Conservation (phyloP, 2,329 filamentous ascomycete species). For the Colletotrichum liaoningense region DNA sequence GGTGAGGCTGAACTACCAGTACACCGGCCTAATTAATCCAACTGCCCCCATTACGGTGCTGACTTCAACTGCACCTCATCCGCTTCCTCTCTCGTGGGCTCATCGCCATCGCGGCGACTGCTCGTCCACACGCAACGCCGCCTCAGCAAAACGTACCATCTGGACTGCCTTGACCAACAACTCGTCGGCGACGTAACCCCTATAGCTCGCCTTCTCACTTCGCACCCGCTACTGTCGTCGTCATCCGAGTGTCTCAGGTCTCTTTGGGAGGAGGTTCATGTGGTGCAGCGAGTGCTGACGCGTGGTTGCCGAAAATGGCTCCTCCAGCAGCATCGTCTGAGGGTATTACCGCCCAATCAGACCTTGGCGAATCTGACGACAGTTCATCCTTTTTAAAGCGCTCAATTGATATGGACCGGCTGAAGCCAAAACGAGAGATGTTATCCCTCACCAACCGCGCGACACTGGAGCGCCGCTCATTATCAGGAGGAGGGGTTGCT, state of each 20-base stretch:
- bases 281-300: conserved; percentile 36
- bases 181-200: background rate
- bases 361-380: conserved; percentile 35
- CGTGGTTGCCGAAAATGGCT: conserved; percentile 37
- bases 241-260: conserved; percentile 32
- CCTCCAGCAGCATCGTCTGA: conserved; percentile 37
- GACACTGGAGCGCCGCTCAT: conserved; percentile 45
- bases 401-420: conserved; percentile 18
- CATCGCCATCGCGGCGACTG: conserved; percentile 37
- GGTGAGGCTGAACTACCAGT: conserved; percentile 32
- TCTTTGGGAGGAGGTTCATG: conserved; percentile 25
- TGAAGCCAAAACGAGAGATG: conserved; percentile 1
- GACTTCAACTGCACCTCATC: conserved; percentile 29
- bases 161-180: background rate
- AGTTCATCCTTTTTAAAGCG: conserved; percentile 16
- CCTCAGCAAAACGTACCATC: background rate
- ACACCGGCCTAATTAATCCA: conserved; percentile 34
- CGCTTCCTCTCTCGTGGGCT: conserved; percentile 34
- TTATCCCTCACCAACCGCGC: conserved; percentile 36
- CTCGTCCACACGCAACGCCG: conserved; percentile 13
- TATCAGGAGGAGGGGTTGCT: conserved; percentile 48
- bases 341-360: conserved; percentile 36
- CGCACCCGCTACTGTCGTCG: background rate
- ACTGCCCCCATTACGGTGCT: conserved; percentile 31
- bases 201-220: conserved; percentile 17